Evolutionary conservation across 225 moss, liverwort and hornwort genomes (phyloP), one percentile per base, ranked within the genome.

Genomic region (Antitrichia curtipendula): DNA sequence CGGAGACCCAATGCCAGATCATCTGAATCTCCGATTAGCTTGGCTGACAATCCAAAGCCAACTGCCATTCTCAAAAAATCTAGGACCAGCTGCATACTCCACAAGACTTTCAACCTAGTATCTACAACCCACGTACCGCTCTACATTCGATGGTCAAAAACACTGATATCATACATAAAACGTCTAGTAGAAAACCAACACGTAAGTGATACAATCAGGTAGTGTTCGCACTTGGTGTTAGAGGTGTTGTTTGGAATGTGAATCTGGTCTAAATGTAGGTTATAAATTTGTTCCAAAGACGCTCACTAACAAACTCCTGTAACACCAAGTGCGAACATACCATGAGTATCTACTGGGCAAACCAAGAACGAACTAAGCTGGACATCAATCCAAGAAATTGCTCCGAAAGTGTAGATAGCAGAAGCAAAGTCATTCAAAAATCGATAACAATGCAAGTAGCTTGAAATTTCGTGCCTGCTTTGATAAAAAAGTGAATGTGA

Each of bases 401-500:
- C 20, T 61, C 38, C 12, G 3, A 22, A 47, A 16, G 14, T 47
- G 9, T 7, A 56, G 5, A 57, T 6, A 29, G 13, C 19, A 53
- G 18, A 82, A 21, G 18, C 41, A 45, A 24, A 38, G 24, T 12
- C 75, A 68, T 27, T 68, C 43, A 20, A 31, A 52, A n/a, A 14
- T 76, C 15, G 25, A 71, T 20, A 49, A 29, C 57, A 89, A 47
- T 41, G 17, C 56, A 56, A 71, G 45, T 16, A 38, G 81, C 25
- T 86, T 54, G 32, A 90, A 89, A 89, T 13, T 87, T 61, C 17
- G 82, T 28, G 59, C 82, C 81, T 36, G 78, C 72, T 81, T 90
- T 52, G 88, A 88, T 90, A 41, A 41, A 58, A 38, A 89, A 82
- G 70, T 80, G 52, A 85, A 86, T 86, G 86, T 87, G 88, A 73